A percentile compares a stretch with the other conserved stretches of the same genome.
Evolutionary conservation across 306 rosid species (phyloP).

Genomic region (Sphenostylis stenocarpa): DNA sequence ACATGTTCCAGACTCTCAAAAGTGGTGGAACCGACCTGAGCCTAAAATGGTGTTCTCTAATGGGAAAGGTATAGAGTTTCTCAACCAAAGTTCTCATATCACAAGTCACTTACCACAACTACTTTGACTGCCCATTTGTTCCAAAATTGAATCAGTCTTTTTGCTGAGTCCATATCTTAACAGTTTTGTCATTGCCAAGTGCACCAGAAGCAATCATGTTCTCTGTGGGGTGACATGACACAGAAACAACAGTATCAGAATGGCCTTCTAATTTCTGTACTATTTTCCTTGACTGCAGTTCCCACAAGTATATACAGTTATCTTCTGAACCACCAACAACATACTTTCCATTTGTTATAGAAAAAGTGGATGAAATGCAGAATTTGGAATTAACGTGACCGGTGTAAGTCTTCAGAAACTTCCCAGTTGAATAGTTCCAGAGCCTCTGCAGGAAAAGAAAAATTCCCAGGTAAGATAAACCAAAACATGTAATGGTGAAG

Average conservation of each 20-base stretch:
- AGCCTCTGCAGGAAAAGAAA: conserved; percentile 68
- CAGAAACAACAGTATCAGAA: conserved; percentile 83
- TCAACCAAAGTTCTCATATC: conserved; percentile 8
- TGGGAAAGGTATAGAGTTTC: conserved; percentile 19
- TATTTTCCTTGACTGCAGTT: conserved; percentile 69
- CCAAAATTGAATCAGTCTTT: conserved; percentile 47
- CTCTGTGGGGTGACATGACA: conserved; percentile 84
- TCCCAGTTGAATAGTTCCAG: conserved; percentile 93
- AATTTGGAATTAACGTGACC: conserved; percentile 86
- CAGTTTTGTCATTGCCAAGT: conserved; percentile 84
- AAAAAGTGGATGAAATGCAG: conserved; percentile 82
- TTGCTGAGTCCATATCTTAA: conserved; percentile 86
- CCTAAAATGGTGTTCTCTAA: conserved; percentile 11
- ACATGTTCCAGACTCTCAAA: background rate
- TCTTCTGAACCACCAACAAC: conserved; percentile 96
- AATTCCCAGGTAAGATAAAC: background rate
- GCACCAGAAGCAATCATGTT: conserved; percentile 96
- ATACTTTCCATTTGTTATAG: conserved; percentile 83
- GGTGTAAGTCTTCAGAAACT: conserved; percentile 79
- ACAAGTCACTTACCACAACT: conserved; percentile 31
- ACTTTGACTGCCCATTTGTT: too few relatives aligned
- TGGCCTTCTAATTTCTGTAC: conserved; percentile 98
- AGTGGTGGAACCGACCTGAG: background rate
- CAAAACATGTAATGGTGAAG: conserved; percentile 3
- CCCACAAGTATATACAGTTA: conserved; percentile 80